Evolutionary conservation across 129 eudicot species (phyloP), one percentile per base, ranked within the genome.

Genomic region (Flaveria ramosissima): DNA sequence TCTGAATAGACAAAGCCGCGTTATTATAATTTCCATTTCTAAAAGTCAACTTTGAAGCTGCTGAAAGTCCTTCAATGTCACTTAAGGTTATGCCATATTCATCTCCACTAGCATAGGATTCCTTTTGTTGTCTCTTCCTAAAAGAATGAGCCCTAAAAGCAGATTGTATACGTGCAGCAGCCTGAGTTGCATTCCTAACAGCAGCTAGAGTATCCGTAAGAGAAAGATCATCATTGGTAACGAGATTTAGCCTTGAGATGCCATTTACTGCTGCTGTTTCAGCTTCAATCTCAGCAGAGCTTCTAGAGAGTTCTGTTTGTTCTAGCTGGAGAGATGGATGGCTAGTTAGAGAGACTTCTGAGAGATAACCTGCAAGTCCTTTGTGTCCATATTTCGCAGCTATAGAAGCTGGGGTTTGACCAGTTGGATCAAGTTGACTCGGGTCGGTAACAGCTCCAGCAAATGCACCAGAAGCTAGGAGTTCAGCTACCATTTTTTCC

Each of bases 71-170:
- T 52, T 77, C 89, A 74, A 89, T 82, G 74, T 92, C 94, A 77
- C 87, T 75, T 74, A 75, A 55, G 20, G 83, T 78, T 32, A 88
- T 70, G 46, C 78, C 78, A 72, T 77, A 91, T 70, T 87, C 90
- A 70, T 91, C 92, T 56, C 83, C 79, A 71, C 75, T 24, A 48
- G 23, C 72, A 64, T 48, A 72, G 3, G 83, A 84, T 72, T 89
- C 97, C 59, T 77, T 84, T 70, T 77, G 86, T 75, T 77, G 94
- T 86, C 99, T 83, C 80, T 72, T 89, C 82, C 96, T 80, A 77
- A 95, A 95, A 67, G 99, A 95, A 84, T 92, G 99, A 27, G 97
- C 97, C 68, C 99, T 89, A 59, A 95, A 91, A 57, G 99, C 99
- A 60, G 94, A 85, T 73, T 95, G 99, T 74, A 95, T 95, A 5